Conservation (phyloP, 768 basidiomycete genomes). For the Roridomyces roridus region DNA sequence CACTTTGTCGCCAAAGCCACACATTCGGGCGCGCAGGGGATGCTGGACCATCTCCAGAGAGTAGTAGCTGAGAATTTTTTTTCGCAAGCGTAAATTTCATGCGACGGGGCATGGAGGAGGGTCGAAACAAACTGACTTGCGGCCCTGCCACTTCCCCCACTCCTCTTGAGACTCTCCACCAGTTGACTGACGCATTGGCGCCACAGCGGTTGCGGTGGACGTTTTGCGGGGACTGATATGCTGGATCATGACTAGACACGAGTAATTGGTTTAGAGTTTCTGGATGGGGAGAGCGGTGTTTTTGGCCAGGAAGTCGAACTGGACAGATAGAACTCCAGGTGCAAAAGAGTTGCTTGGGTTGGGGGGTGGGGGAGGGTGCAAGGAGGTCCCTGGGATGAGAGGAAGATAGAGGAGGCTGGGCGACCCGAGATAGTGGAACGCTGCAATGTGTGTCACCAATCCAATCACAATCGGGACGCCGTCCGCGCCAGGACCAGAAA, state of each 20-base stretch:
- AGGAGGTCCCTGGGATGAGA: slow-evolving; percentile 2
- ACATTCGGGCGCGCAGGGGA: slow-evolving; percentile 91
- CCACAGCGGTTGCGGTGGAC: slow-evolving; percentile 33
- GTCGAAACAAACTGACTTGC: slow-evolving; percentile 52
- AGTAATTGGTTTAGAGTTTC: neutral
- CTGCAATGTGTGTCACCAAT: slow-evolving; percentile 27
- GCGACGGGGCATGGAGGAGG: neutral
- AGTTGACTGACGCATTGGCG: slow-evolving; percentile 37
- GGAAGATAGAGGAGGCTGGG: slow-evolving; percentile 26
- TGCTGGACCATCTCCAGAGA: slow-evolving; percentile 87
- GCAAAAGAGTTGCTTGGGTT: neutral
- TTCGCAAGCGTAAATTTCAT: slow-evolving; percentile 18
- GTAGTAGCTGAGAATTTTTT: slow-evolving; percentile 74
- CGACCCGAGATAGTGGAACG: slow-evolving; percentile 51
- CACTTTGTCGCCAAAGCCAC: slow-evolving; percentile 96
- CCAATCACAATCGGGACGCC: slow-evolving; percentile 21
- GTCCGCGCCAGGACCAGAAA: no score
- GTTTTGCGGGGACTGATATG: slow-evolving; percentile 57
- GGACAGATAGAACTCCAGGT: neutral
- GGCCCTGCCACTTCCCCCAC: slow-evolving; percentile 76
- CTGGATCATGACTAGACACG: slow-evolving; percentile 62
- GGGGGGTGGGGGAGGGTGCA: slow-evolving; percentile 15
- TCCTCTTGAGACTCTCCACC: slow-evolving; percentile 53
- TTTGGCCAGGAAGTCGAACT: neutral
- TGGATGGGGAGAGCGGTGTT: neutral